A percentile compares a stretch with the other conserved stretches of the same genome.
Conservation (phyloP, 441 rosid genomes). For the Capsella rubella region DNA sequence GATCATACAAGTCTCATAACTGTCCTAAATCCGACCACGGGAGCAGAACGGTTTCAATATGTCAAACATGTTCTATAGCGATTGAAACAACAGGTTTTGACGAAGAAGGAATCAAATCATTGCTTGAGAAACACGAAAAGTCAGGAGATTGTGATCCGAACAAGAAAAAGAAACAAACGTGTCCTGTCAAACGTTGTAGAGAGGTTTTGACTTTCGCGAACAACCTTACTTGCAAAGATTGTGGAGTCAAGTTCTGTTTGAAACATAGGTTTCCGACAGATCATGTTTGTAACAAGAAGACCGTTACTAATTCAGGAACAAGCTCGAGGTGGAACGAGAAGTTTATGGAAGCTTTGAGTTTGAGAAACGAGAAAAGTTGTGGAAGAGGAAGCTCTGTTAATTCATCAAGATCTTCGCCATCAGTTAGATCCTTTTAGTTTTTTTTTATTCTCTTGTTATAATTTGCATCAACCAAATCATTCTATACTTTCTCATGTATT, state of each 20-base stretch:
- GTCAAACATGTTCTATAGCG: slow-evolving; percentile 66
- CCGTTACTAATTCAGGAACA: neutral
- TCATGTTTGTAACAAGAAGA: slow-evolving; percentile 57
- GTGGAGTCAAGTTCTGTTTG: slow-evolving; percentile 72
- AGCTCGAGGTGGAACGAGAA: slow-evolving; percentile 52
- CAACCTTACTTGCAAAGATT: slow-evolving; percentile 69
- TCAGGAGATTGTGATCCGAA: slow-evolving; percentile 68
- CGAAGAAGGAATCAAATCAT: slow-evolving; percentile 48
- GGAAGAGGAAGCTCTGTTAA: slow-evolving; percentile 39
- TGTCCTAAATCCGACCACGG: slow-evolving; percentile 64
- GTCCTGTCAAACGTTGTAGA: slow-evolving; percentile 73
- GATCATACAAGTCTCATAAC: slow-evolving; percentile 66
- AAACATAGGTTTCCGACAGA: slow-evolving; percentile 81
- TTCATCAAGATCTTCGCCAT: slow-evolving; percentile 39
- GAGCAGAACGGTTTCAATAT: slow-evolving; percentile 75
- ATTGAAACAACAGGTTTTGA: slow-evolving; percentile 67
- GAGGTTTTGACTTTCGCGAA: slow-evolving; percentile 75
- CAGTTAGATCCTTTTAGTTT: slow-evolving; percentile 54
- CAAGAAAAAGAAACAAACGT: slow-evolving; percentile 68
- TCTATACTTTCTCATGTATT: no score
- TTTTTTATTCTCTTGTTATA: neutral
- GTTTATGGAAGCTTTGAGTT: slow-evolving; percentile 64
- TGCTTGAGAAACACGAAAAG: slow-evolving; percentile 60
- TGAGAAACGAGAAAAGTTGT: slow-evolving; percentile 62
- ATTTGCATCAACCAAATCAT: no score